Percentiles rank a stretch among this genome's conserved stretches.
Evolutionary conservation across 164 flowering plant genomes (phyloP).

Genomic region (Macadamia tetraphylla): DNA sequence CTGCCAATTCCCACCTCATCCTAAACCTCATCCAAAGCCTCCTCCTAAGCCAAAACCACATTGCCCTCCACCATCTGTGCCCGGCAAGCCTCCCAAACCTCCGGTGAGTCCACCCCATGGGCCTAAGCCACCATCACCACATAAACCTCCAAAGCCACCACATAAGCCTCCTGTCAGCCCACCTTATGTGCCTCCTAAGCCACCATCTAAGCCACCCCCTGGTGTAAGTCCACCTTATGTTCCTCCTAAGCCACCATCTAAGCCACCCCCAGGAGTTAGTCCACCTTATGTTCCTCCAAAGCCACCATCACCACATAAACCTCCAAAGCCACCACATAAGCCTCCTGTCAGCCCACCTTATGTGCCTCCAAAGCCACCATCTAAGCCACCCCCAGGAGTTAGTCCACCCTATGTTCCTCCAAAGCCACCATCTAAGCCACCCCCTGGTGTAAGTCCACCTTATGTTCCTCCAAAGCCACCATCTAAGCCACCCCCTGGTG

Average conservation of each 20-base stretch:
- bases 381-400: neutral
- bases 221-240: too few species aligned
- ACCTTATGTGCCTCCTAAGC: constrained; percentile 10
- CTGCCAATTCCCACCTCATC: constrained; percentile 32
- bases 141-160: constrained; percentile 1
- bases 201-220: neutral
- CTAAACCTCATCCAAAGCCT: constrained; percentile 22
- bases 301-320: constrained; percentile 8
- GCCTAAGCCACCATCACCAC: neutral
- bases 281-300: constrained; percentile 12
- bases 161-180: neutral
- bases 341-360: constrained; percentile 10
- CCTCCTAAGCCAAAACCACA: constrained; percentile 4
- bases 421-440: constrained; percentile 1
- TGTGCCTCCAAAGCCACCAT: constrained; percentile 6
- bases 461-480: constrained; percentile 13
- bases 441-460: constrained; percentile 7
- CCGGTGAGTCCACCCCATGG: constrained; percentile 12
- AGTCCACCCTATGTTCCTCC: constrained; percentile 12
- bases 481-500: neutral
- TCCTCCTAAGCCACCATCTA: neutral
- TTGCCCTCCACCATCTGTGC: constrained; percentile 12
- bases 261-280: neutral
- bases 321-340: neutral
- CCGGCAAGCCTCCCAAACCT: constrained; percentile 19